Percentiles rank a stretch among this genome's conserved stretches.
These are phyloP conservation scores for Paecilomyces formosus DNA, from an alignment of 2,329 filamentous ascomycete species.

Conservation along the genomic window DNA sequence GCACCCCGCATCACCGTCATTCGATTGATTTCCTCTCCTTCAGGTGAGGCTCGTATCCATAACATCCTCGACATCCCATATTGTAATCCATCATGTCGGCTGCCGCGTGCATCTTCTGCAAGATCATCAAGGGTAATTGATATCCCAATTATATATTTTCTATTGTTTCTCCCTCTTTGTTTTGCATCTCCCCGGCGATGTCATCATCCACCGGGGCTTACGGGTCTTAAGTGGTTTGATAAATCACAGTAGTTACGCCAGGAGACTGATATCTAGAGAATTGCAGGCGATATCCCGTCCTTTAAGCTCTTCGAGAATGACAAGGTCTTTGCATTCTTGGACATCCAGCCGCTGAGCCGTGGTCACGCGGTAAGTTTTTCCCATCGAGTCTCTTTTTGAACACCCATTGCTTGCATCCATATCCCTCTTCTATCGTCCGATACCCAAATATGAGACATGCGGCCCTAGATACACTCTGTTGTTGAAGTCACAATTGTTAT, in stretches of 20 bases:
- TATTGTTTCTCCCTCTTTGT: constrained; percentile 1
- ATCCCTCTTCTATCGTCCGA: not conserved
- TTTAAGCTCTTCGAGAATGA: constrained; percentile 95
- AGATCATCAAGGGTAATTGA: constrained; percentile 78
- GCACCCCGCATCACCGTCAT: constrained; percentile 12
- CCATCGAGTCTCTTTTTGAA: not conserved
- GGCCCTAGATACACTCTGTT: too few species aligned
- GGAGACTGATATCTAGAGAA: not conserved
- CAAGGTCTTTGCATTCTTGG: constrained; percentile 89
- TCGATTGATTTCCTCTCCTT: constrained; percentile 3
- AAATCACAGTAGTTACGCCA: not conserved
- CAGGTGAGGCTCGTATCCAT: not conserved
- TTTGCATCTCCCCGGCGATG: not conserved
- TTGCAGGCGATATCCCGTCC: constrained; percentile 81
- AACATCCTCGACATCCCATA: not conserved
- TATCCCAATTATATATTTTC: constrained; percentile 1
- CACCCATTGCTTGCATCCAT: not conserved
- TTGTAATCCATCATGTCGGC: constrained; percentile 19
- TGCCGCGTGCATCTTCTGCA: constrained; percentile 89
- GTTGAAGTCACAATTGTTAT: not conserved
- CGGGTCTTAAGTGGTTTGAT: not conserved
- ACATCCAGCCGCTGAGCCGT: constrained; percentile 81
- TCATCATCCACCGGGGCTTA: not conserved
- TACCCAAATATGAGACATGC: not conserved
- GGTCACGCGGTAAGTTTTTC: constrained; percentile 72